Percentiles rank a stretch among this genome's conserved stretches.
These are phyloP conservation scores for Withania somnifera DNA, from an alignment of 305 asterid species.

Conservation along the genomic window DNA sequence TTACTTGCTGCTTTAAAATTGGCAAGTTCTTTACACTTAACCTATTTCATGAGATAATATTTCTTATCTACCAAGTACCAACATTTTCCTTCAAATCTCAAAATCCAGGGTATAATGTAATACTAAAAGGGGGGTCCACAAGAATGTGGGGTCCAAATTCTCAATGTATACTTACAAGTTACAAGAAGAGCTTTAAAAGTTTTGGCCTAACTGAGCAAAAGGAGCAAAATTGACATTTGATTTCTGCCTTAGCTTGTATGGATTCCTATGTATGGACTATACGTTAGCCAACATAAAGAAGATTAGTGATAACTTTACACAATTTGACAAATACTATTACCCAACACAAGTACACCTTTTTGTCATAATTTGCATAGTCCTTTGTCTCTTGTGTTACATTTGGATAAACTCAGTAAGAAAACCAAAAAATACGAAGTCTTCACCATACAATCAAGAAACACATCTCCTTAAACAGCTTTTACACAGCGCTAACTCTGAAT, in stretches of 20 bases:
- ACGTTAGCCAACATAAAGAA: slow-evolving; percentile 13
- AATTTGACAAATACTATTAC: slow-evolving; percentile 12
- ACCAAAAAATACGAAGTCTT: neutral
- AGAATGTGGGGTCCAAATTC: no score
- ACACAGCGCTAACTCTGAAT: neutral
- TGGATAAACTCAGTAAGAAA: neutral
- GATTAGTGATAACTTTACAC: slow-evolving; percentile 17
- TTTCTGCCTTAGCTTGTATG: slow-evolving; percentile 27
- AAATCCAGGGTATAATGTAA: neutral
- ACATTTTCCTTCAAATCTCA: neutral
- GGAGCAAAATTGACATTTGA: slow-evolving; percentile 19
- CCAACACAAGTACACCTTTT: slow-evolving; percentile 13
- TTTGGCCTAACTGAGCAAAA: slow-evolving; percentile 6
- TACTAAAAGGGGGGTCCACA: neutral
- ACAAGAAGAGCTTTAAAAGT: no score
- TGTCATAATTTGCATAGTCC: neutral
- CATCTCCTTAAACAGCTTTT: no score
- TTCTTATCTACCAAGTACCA: no score
- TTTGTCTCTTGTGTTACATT: slow-evolving; percentile 2
- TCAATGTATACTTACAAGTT: no score
- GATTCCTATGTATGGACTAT: slow-evolving; percentile 24
- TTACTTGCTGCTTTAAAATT: no score
- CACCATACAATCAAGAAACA: neutral
- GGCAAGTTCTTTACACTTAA: no score
- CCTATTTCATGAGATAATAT: no score